Base-by-base conservation (phyloP, 805 yeast genomes). In the Ogataea pignaliae region DNA sequence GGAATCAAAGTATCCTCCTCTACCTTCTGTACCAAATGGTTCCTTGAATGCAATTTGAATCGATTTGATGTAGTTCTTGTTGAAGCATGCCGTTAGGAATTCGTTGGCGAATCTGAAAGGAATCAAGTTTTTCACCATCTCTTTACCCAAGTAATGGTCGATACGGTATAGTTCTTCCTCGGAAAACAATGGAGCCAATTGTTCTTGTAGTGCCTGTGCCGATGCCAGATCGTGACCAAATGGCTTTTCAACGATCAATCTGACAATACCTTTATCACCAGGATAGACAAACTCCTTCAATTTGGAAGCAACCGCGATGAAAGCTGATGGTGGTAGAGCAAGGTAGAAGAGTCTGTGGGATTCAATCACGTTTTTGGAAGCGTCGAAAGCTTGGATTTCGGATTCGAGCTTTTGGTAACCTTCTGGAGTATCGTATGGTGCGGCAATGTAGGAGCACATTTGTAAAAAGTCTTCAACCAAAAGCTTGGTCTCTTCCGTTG, bases 21-120 rank as follows among this genome's bases (percentile, higher is more conserved):
- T 81, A 45, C 99, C 99, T 70, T 93, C 97, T 34, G 99, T 93
- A 44, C 99, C 99, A 57, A 93, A 93, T n/a, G 93, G 88, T 71
- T 93, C 99, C 72, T 93, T 93, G 75, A 93, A 91, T 12, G 91
- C 78, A 54, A 93, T 81, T 72, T 91, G 97, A 50, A 93, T 82
- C 34, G 83, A 78, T 50, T 80, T 75, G 60, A 93, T 81, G 66
- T 78, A 84, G 51, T 85, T 77, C 63, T 75, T 82, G 71, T 85
- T 84, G 97, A 97, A 93, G 44, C 85, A 78, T n/a, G 95, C 88
- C 59, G 78, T 78, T 61, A 93, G 73, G 65, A 91, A 79, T 61
- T 83, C 83, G 70, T 93, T 93, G 55, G 95, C 96, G 60, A 93
- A 93, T 61, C 99, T 80, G 58, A 90, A 72, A 31, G 89, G 88